These are phyloP conservation scores for Xylariaceae sp. DNA, from an alignment of 2,329 filamentous ascomycete species.

Conservation along the genomic window DNA sequence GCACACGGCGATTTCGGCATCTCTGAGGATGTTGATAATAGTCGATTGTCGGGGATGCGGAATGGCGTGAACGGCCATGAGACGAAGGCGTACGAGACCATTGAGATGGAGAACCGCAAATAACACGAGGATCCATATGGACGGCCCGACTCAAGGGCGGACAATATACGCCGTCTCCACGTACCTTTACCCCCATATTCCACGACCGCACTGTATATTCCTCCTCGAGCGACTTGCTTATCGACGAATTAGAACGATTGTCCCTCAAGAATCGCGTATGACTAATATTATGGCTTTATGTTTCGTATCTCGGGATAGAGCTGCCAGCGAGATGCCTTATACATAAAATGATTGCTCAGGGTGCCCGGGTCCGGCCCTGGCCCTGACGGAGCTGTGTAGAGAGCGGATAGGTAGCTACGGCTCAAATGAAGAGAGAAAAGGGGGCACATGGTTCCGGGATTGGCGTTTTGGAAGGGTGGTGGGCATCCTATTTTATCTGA, in stretches of 20 bases:
- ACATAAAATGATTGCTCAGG: conserved; percentile 16
- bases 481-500: too few relatives aligned
- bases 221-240: conserved; percentile 18
- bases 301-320: conserved; percentile 20
- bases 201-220: conserved; percentile 32
- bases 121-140: conserved; percentile 20
- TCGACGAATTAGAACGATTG: conserved; percentile 20
- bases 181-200: conserved; percentile 14
- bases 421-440: too few relatives aligned
- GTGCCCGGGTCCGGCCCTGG: neutral
- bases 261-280: conserved; percentile 25
- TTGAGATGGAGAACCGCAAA: conserved; percentile 51
- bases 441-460: too few relatives aligned
- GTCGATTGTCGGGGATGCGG: conserved; percentile 40
- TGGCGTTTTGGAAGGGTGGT: conserved; percentile 16
- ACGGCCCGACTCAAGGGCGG: neutral
- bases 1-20: conserved; percentile 67
- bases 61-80: conserved; percentile 39
- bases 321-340: conserved; percentile 8
- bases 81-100: conserved; percentile 40
- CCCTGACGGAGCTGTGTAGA: conserved; percentile 20
- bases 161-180: conserved; percentile 1
- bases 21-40: conserved; percentile 70
- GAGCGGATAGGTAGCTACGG: too few relatives aligned
- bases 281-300: conserved; percentile 29